Evolutionary conservation across 768 basidiomycete genomes (phyloP).

Genomic region (Pholiota conissans): DNA sequence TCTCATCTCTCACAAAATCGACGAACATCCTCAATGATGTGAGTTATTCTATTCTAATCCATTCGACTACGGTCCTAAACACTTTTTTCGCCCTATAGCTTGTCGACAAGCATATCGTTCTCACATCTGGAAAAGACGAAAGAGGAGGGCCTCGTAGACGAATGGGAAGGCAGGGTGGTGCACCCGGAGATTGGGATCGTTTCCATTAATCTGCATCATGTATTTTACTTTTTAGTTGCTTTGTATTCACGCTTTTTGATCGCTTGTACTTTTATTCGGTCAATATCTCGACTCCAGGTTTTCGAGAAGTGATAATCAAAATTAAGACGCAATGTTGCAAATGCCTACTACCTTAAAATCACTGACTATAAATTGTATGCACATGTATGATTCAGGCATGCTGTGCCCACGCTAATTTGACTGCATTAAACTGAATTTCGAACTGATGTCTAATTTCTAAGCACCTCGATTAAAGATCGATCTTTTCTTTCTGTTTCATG

Average conservation of each 20-base stretch:
- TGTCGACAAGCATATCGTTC: slow-evolving; percentile 77
- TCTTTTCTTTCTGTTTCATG: too few relatives aligned
- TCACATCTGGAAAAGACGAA: slow-evolving; percentile 57
- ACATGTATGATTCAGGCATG: too few relatives aligned
- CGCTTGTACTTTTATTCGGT: not conserved
- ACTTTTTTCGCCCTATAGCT: slow-evolving; percentile 39
- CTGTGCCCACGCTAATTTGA: too few relatives aligned
- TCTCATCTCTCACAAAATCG: slow-evolving; percentile 87
- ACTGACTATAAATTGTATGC: too few relatives aligned
- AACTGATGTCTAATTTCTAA: too few relatives aligned
- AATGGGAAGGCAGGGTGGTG: slow-evolving; percentile 43
- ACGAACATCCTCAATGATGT: slow-evolving; percentile 89
- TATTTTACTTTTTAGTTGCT: slow-evolving; percentile 3
- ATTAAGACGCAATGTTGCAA: too few relatives aligned
- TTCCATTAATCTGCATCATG: slow-evolving; percentile 35
- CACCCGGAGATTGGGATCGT: slow-evolving; percentile 54
- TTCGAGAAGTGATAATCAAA: not conserved
- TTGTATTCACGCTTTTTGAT: slow-evolving; percentile 2
- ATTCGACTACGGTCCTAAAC: slow-evolving; percentile 7
- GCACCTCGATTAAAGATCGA: too few relatives aligned
- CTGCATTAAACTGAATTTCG: too few relatives aligned
- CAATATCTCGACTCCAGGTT: not conserved
- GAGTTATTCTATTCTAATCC: slow-evolving; percentile 26
- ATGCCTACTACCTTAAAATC: too few relatives aligned
- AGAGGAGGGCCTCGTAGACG: slow-evolving; percentile 55